Conservation (phyloP, 2,329 filamentous ascomycete genomes). For the Colletotrichum trifolii region DNA sequence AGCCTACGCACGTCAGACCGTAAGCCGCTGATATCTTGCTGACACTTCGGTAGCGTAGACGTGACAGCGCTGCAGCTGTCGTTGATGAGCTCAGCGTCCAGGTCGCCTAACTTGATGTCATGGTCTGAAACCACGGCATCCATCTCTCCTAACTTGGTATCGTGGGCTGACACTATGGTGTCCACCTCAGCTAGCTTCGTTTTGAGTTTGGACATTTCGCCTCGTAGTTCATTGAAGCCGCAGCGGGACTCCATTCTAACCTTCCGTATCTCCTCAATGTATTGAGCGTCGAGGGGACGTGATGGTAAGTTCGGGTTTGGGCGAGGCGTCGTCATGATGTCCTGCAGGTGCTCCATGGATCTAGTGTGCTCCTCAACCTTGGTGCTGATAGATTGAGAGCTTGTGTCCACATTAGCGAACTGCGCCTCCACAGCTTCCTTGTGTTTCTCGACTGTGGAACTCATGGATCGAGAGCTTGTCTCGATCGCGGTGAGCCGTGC, state of each 20-base stretch:
- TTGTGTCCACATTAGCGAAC: not conserved
- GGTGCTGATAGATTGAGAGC: not conserved
- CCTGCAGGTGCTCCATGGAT: slow-evolving; percentile 9
- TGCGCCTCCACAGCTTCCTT: not conserved
- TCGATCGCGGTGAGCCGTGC: slow-evolving; percentile 16
- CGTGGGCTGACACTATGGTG: too few relatives aligned
- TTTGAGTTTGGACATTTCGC: not conserved
- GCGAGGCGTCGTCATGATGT: not conserved
- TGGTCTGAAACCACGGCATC: slow-evolving; percentile 7
- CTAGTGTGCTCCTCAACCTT: slow-evolving; percentile 8
- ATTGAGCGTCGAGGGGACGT: not conserved
- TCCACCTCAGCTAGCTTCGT: not conserved
- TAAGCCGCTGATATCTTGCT: slow-evolving; percentile 3
- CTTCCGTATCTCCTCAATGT: not conserved
- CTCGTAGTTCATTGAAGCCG: not conserved
- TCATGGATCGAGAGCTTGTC: not conserved
- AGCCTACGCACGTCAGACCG: not conserved
- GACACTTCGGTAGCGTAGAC: slow-evolving; percentile 20
- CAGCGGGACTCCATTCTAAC: not conserved
- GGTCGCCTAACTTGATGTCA: slow-evolving; percentile 23
- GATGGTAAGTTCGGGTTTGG: not conserved
- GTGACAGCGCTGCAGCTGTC: slow-evolving; percentile 13
- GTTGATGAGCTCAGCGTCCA: slow-evolving; percentile 26
- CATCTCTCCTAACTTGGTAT: too few relatives aligned
- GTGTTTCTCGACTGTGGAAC: too few relatives aligned